Percentiles rank a stretch among this genome's conserved stretches.
These are phyloP conservation scores for Solanum acaule DNA, from an alignment of 257 asterid genomes.

Conservation along the genomic window DNA sequence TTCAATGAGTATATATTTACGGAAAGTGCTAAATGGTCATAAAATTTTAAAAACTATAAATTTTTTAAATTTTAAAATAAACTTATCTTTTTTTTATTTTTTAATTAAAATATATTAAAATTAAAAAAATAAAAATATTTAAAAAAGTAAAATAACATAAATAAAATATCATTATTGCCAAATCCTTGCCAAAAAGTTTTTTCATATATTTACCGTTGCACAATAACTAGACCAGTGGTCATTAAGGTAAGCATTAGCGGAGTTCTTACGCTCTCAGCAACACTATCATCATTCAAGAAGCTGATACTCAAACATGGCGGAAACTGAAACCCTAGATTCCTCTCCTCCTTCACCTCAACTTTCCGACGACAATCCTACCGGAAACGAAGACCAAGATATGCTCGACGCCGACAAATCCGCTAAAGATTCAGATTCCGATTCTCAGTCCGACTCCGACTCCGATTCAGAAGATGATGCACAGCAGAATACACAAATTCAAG, in stretches of 20 bases:
- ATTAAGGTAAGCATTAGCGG: neutral
- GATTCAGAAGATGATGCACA: slow-evolving; percentile 61
- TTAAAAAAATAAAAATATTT: too few relatives aligned
- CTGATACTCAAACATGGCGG: slow-evolving; percentile 39
- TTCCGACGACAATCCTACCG: slow-evolving; percentile 11
- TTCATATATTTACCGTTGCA: too few relatives aligned
- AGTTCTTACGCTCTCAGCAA: neutral
- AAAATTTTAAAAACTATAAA: too few relatives aligned
- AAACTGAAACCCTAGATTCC: slow-evolving; percentile 34
- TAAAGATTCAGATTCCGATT: slow-evolving; percentile 17
- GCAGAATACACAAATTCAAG: slow-evolving; percentile 51
- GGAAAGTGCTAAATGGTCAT: too few relatives aligned
- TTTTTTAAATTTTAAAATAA: too few relatives aligned
- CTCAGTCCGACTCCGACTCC: slow-evolving; percentile 35
- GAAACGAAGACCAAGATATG: slow-evolving; percentile 36
- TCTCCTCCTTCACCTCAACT: slow-evolving; percentile 8
- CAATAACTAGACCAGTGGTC: too few relatives aligned
- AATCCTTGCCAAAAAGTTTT: too few relatives aligned
- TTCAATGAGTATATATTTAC: neutral
- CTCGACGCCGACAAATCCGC: slow-evolving; percentile 36
- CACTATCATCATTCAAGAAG: neutral
- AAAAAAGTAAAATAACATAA: too few relatives aligned
- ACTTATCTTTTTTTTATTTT: too few relatives aligned
- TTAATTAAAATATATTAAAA: too few relatives aligned
- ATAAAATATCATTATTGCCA: too few relatives aligned